Evolutionary conservation across 2,329 filamentous ascomycete genomes (phyloP), one percentile per base, ranked within the genome.

Genomic region (Pezicula neosporulosa): DNA sequence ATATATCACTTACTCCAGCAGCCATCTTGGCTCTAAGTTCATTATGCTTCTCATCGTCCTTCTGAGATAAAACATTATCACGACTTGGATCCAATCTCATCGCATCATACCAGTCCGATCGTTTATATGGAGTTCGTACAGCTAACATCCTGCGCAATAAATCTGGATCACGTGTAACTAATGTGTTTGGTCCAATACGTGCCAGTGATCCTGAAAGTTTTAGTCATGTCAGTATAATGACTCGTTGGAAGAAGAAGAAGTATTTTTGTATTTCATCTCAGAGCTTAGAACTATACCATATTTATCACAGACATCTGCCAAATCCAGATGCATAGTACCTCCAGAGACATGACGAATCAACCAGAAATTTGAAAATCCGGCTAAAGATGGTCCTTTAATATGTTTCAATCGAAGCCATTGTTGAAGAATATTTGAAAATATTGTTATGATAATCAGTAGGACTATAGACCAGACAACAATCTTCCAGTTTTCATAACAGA

Each of bases 21-120:
- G 75, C 71, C 70, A 82, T 73, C 56, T 79, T 77, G 24, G 73
- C 70, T 13, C 72, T 68, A 33, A 77, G 60, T 47, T 62, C 60
- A 28, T 62, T 64, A 61, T 76, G 79, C 19, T 69, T 65, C 15
- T 62, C 70, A 37, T 77, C 75, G 50, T 81, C 68, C 43, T 73
- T 70, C 44, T 72, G 67, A 0, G 75, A 78, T 36, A 82, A 74
- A 9, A 83, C 70, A 51, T 77, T 81, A 55, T 82, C 75, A 24
- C 73, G 67, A n/a, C 75, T 70, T 0, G 77, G 75, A 51, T 83
- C 75, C 53, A 85, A 70, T 13, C 74, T 71, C 50, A 77, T 69
- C 4, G 70, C 73, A 51, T 72, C 66, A 58, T 80, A 80, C 69
- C 76, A 80, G 1, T 55, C 56, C 0, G 66, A 67, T 3, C 71